A percentile compares a stretch with the other conserved stretches of the same genome.
phyloP scores from a whole-genome alignment of 2,329 filamentous ascomycete genomes.

The Rhinocladiella mackenziei region DNA sequence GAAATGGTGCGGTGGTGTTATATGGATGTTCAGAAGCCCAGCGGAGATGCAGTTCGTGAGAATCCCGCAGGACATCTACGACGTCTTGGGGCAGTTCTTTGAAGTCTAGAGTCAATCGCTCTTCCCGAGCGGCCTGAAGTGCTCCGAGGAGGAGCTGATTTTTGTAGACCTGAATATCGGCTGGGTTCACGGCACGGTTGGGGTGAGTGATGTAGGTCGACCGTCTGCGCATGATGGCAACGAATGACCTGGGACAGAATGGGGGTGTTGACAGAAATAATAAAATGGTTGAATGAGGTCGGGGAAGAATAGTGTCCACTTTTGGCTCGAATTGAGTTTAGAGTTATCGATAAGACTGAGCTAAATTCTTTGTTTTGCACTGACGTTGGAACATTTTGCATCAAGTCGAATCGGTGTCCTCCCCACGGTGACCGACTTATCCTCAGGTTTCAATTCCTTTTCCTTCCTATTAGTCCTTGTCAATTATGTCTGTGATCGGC shows the following conservation, averaged over 20 bases:
- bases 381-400: too few relatives aligned
- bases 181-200: conserved; percentile 52
- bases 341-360: too few relatives aligned
- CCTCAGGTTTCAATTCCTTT: too few relatives aligned
- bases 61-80: conserved; percentile 54
- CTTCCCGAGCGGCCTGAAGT: conserved; percentile 68
- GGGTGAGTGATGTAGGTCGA: conserved; percentile 23
- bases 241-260: not conserved
- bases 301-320: too few relatives aligned
- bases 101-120: conserved; percentile 68
- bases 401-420: too few relatives aligned
- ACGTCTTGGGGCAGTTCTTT: conserved; percentile 69
- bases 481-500: too few relatives aligned
- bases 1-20: conserved; percentile 63
- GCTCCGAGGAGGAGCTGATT: conserved; percentile 54
- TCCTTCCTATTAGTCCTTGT: too few relatives aligned
- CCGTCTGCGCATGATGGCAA: conserved; percentile 19
- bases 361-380: too few relatives aligned
- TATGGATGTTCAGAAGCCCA: conserved; percentile 64
- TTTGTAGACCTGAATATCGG: conserved; percentile 56
- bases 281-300: too few relatives aligned
- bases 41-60: conserved; percentile 70
- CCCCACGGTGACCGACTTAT: too few relatives aligned
- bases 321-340: too few relatives aligned
- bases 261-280: too few relatives aligned